Evolutionary conservation across 1,139 yeast species (phyloP).

Genomic region (Sugiyamaella grinbergsii): DNA sequence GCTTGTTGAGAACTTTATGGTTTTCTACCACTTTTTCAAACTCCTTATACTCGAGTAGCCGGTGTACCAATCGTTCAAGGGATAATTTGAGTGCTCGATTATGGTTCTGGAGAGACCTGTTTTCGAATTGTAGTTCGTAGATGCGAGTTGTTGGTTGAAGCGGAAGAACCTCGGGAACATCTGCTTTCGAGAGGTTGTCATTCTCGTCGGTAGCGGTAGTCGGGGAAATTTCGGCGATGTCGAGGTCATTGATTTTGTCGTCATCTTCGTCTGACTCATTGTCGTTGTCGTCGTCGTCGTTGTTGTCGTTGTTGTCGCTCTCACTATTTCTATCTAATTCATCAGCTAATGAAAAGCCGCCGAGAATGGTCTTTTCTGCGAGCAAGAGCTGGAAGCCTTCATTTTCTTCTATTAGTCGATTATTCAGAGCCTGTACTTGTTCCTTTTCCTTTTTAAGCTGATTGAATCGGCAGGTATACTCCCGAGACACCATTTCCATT

Average conservation of each 20-base stretch:
- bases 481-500: conserved; percentile 39
- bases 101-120: conserved; percentile 36
- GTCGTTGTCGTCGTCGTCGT: conserved; percentile 6
- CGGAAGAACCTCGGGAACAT: neutral
- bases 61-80: conserved; percentile 41
- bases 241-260: conserved; percentile 8
- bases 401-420: conserved; percentile 41
- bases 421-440: conserved; percentile 35
- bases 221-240: conserved; percentile 1
- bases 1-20: conserved; percentile 31
- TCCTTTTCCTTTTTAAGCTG: conserved; percentile 36
- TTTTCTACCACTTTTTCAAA: conserved; percentile 39
- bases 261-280: conserved; percentile 9
- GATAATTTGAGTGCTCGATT: conserved; percentile 39
- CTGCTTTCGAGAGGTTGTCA: neutral
- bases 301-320: conserved; percentile 1
- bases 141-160: conserved; percentile 11
- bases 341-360: conserved; percentile 35
- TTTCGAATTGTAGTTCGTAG: conserved; percentile 36
- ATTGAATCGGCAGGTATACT: conserved; percentile 37
- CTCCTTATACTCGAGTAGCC: conserved; percentile 39
- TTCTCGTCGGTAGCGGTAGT: neutral
- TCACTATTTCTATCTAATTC: conserved; percentile 24
- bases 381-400: conserved; percentile 42
- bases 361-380: conserved; percentile 41